Conservation (phyloP, 805 yeast genomes). For the Candida pini region DNA sequence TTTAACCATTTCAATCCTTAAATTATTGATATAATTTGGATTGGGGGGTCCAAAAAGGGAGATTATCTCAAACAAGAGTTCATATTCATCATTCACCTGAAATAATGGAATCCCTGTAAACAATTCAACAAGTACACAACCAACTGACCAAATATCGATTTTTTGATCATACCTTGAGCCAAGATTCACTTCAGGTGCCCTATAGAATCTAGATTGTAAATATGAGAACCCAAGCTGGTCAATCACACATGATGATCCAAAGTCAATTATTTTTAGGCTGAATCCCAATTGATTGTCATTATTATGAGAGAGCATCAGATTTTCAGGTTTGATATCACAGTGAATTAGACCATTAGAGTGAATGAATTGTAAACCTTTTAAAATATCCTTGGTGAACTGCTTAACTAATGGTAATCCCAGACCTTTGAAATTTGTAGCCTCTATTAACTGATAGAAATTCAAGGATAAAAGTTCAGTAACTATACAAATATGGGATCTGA, state of each 20-base stretch:
- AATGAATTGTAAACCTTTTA: slow-evolving; percentile 55
- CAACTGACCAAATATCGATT: slow-evolving; percentile 87
- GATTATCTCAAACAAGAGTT: slow-evolving; percentile 37
- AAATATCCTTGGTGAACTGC: slow-evolving; percentile 47
- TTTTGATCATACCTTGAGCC: slow-evolving; percentile 56
- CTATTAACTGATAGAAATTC: slow-evolving; percentile 57
- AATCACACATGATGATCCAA: slow-evolving; percentile 59
- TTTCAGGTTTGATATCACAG: slow-evolving; percentile 86
- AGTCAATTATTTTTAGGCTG: slow-evolving; percentile 66
- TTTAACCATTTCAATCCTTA: slow-evolving; percentile 33
- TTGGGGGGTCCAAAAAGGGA: slow-evolving; percentile 45
- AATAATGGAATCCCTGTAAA: slow-evolving; percentile 50
- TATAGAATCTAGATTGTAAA: slow-evolving; percentile 60
- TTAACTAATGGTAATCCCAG: slow-evolving; percentile 36
- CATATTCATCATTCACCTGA: slow-evolving; percentile 45
- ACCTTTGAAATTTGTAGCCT: slow-evolving; percentile 45
- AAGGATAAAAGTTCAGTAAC: slow-evolving; percentile 67
- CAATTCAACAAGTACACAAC: slow-evolving; percentile 86
- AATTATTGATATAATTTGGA: slow-evolving; percentile 31
- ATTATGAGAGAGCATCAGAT: slow-evolving; percentile 49
- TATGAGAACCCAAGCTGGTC: slow-evolving; percentile 43
- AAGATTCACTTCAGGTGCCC: slow-evolving; percentile 73
- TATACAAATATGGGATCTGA: slow-evolving; percentile 79
- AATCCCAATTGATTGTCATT: slow-evolving; percentile 26
- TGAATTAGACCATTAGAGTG: slow-evolving; percentile 60